Base-by-base conservation (phyloP, 1,284 basidiomycete species). In the Melampsora americana region DNA sequence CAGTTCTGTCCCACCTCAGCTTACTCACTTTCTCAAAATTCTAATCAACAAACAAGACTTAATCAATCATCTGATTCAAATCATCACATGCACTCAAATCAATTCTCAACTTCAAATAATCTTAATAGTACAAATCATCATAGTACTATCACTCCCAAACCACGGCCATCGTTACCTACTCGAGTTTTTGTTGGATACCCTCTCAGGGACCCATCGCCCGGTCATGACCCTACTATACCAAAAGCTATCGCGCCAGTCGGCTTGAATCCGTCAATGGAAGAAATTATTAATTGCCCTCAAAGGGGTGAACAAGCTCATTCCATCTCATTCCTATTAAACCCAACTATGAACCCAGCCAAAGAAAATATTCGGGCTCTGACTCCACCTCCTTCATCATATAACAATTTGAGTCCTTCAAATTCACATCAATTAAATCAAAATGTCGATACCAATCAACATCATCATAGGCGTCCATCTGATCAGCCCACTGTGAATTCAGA, bases 321-420 rank as follows among this genome's bases (percentile, higher is more conserved):
- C 1, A 16, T 69, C 11, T 59, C 67, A n/a, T 69, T 69, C 59
- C 53, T 69, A 30, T 50, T 69, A 14, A 69, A 69, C 56, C 67
- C 67, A 23, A 35, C 50, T 32, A 69, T 69, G 67, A 69, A 69
- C 39, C 67, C 67, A 32, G 67, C 67, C 7, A 69, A 69, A 32
- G 67, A 69, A 59, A 69, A 56, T 7, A 69, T 56, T 28, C 67
- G 30, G 20, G 67, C 53, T 42, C 48, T 56, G 9, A 59, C 53
- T 50, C 32, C 50, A 5, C 30, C 67, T 23, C 59, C 53, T 35
- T 16, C 67, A 35, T 35, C 35, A 4, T 35, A 35, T 35, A 35
- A 9, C 35, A 35, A 35, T 35, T 9, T 35, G 9, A 35, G 35
- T 35, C 35, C 35, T 35, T 35, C 9, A 35, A 35, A 35, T 35